phyloP scores from a whole-genome alignment of 106 monocot genomes.

The Cymbidium sinense region DNA sequence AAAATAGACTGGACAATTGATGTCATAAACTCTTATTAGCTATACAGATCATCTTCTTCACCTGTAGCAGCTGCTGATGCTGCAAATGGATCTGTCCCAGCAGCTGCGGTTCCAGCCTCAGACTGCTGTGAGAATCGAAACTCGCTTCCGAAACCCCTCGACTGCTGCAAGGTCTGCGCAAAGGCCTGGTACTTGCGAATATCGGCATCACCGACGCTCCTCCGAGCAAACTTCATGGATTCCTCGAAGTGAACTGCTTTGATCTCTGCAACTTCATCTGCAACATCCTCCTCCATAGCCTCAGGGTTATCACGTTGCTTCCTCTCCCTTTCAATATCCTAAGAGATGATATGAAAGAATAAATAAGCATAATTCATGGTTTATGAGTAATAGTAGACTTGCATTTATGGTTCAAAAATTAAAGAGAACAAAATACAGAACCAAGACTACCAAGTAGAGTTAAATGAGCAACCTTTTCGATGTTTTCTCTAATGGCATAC shows the following conservation, averaged over 20 bases:
- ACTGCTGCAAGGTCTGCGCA: conserved; percentile 70
- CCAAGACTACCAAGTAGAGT: not conserved
- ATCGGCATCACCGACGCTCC: conserved; percentile 77
- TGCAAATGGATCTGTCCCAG: conserved; percentile 39
- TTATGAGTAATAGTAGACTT: not conserved
- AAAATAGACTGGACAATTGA: too few species aligned
- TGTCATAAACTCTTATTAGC: conserved; percentile 21
- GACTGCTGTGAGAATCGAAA: conserved; percentile 56
- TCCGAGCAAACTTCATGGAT: conserved; percentile 71
- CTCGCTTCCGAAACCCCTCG: conserved; percentile 62
- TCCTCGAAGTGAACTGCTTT: conserved; percentile 76
- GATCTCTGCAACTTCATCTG: conserved; percentile 61
- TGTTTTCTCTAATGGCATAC: conserved; percentile 74
- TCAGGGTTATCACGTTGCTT: conserved; percentile 65
- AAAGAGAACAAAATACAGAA: too few species aligned
- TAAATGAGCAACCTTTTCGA: conserved; percentile 48
- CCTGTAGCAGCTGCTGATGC: conserved; percentile 24
- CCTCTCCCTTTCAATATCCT: conserved; percentile 71
- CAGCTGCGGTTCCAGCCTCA: conserved; percentile 18
- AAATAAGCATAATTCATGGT: not conserved
- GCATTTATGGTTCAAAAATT: too few species aligned
- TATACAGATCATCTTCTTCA: conserved; percentile 68
- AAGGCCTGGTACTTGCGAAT: conserved; percentile 74
- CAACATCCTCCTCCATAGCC: conserved; percentile 65
- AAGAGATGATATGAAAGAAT: not conserved